Evolutionary conservation across 2,329 filamentous ascomycete genomes (phyloP).

Genomic region (Microthyrium microscopicum): DNA sequence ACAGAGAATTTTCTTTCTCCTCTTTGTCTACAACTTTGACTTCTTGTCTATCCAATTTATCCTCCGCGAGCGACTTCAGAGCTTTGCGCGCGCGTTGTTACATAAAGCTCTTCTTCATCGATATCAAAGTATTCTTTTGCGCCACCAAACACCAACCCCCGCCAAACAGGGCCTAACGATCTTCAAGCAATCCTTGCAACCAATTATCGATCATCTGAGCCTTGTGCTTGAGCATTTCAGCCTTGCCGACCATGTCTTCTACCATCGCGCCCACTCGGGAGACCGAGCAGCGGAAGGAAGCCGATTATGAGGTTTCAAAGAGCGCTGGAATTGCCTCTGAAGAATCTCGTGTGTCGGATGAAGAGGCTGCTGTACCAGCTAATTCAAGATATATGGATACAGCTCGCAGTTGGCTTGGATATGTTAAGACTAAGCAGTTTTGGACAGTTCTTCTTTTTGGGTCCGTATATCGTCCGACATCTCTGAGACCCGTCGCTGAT

Average conservation of each 20-base stretch:
- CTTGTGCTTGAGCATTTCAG: not conserved
- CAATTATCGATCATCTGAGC: not conserved
- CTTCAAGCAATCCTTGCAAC: not conserved
- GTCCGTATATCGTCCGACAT: conserved; percentile 21
- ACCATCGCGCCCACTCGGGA: conserved; percentile 1
- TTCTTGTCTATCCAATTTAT: not conserved
- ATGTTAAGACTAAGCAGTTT: conserved; percentile 72
- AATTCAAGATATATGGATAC: not conserved
- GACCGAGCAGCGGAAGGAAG: too few species aligned
- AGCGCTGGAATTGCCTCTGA: not conserved
- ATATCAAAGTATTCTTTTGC: not conserved
- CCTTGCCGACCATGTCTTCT: not conserved
- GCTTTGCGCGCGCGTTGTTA: conserved; percentile 4
- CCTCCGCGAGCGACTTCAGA: conserved; percentile 7
- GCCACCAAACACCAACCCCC: not conserved
- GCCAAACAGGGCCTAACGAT: not conserved
- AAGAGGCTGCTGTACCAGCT: not conserved
- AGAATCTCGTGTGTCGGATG: not conserved
- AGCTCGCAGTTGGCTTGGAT: conserved; percentile 36
- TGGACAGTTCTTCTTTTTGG: conserved; percentile 69
- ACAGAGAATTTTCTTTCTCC: too few species aligned
- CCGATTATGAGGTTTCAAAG: too few species aligned
- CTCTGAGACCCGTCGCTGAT: not conserved
- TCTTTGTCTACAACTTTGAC: not conserved
- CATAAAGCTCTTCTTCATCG: conserved; percentile 6